phyloP scores from a whole-genome alignment of 345 rosid species.

The Passiflora organensis region DNA sequence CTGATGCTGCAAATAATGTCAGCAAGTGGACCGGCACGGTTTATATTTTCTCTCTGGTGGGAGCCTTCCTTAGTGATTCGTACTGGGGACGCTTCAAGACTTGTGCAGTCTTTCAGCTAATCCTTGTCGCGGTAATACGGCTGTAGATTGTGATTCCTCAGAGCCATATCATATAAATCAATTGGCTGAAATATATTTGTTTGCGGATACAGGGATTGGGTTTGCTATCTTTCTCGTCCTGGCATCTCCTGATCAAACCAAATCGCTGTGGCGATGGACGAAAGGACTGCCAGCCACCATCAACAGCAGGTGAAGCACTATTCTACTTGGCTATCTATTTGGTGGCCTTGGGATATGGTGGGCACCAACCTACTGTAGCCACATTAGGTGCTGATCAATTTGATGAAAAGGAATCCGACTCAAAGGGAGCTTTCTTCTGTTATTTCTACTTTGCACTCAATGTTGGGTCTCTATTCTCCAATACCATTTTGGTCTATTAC shows the following conservation, averaged over 20 bases:
- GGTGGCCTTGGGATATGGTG: slow-evolving; percentile 84
- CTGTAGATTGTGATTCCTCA: no score
- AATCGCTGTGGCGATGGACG: slow-evolving; percentile 62
- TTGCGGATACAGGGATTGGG: slow-evolving; percentile 74
- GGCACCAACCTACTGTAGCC: slow-evolving; percentile 83
- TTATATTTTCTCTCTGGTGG: slow-evolving; percentile 72
- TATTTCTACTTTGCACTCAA: slow-evolving; percentile 77
- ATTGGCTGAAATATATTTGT: no score
- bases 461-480: slow-evolving; percentile 65
- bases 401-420: slow-evolving; percentile 34
- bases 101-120: slow-evolving; percentile 49
- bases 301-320: slow-evolving; percentile 35
- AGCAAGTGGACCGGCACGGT: slow-evolving; percentile 97
- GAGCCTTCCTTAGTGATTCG: slow-evolving; percentile 92
- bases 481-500: slow-evolving; percentile 63
- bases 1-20: slow-evolving; percentile 78
- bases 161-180: no score
- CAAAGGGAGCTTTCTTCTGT: slow-evolving; percentile 59
- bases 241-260: slow-evolving; percentile 63
- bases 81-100: slow-evolving; percentile 94
- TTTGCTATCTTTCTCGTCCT: slow-evolving; percentile 52
- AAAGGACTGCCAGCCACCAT: slow-evolving; percentile 30
- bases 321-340: slow-evolving; percentile 68
- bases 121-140: slow-evolving; percentile 48
- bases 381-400: slow-evolving; percentile 89